Evolutionary conservation across 1,284 basidiomycete genomes (phyloP).

Genomic region (Heterobasidion occidentale): DNA sequence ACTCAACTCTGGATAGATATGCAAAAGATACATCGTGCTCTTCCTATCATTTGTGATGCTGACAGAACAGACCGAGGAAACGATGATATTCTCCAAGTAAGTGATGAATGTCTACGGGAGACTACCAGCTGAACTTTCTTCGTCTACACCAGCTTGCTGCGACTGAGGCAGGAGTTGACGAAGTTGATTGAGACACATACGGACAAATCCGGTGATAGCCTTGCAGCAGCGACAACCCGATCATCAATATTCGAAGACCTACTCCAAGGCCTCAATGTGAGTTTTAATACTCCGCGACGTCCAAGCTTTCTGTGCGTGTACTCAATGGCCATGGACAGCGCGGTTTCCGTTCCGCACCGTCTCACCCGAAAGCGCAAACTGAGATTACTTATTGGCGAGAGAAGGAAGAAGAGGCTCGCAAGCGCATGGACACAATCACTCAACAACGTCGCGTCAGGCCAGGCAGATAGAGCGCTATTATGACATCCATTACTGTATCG

Average conservation of each 20-base stretch:
- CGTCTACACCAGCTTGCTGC: slow-evolving; percentile 54
- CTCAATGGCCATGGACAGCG: slow-evolving; percentile 2
- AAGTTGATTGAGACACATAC: slow-evolving; percentile 74
- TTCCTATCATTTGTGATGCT: slow-evolving; percentile 78
- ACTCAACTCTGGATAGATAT: slow-evolving; percentile 27
- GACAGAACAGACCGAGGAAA: slow-evolving; percentile 81
- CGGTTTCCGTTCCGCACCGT: slow-evolving; percentile 28
- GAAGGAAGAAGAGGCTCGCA: slow-evolving; percentile 46
- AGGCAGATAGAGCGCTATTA: background rate
- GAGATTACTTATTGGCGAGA: slow-evolving; percentile 55
- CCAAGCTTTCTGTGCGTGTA: background rate
- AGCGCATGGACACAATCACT: slow-evolving; percentile 27
- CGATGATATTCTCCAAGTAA: slow-evolving; percentile 91
- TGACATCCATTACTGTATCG: background rate
- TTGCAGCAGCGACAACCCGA: slow-evolving; percentile 61
- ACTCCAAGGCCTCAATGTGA: slow-evolving; percentile 70
- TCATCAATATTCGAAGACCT: slow-evolving; percentile 71
- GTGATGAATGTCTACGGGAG: slow-evolving; percentile 11
- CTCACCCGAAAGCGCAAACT: slow-evolving; percentile 47
- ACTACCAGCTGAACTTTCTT: background rate
- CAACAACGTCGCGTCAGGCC: background rate
- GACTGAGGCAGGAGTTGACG: slow-evolving; percentile 79
- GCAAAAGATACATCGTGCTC: slow-evolving; percentile 65
- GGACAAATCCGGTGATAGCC: slow-evolving; percentile 54
- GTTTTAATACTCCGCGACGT: slow-evolving; percentile 18